Evolutionary conservation across 1,139 yeast genomes (phyloP), one percentile per base, ranked within the genome.

Genomic region (Diutina sp.): DNA sequence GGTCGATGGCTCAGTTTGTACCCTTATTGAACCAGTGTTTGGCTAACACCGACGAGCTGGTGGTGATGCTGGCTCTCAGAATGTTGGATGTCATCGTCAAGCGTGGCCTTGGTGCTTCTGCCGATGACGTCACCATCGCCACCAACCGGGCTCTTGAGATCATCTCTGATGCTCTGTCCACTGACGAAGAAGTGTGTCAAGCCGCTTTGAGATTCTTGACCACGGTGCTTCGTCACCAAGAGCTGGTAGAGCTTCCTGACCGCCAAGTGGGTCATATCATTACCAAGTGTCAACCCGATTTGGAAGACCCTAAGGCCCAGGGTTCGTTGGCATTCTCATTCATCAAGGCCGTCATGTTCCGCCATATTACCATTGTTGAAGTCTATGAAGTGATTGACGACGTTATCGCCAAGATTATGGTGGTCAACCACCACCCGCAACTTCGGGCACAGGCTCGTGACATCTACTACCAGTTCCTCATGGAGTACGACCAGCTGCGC

Each of bases 401-500:
- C 56, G 16, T 21, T 18, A 86, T 91, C 4, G 79, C 95, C 4
- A 82, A 83, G 59, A 86, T 90, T 44, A 88, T 95, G 97, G 84
- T 93, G 35, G 93, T 96, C 1, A 90, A 89, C 67, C 97, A 90
- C 60, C 78, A 93, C 11, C 81, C 81, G 57, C 90, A 86, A 64
- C 87, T 91, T 56, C 79, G 99, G 60, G 95, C 88, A 64, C 84
- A 88, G 70, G 84, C 98, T 9, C 80, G 98, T 68, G 80, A 89
- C 61, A 84, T 88, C 0, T 95, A 84, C 67, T 87, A 84, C 68
- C 93, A 85, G 65, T 95, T 93, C 64, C 72, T 93, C 64, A 87
- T 91, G 85, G 97, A 90, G 64, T 93, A 89, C 65, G 98, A 96
- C 64, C 98, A 93, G 71, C 91, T 98, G 41, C 80, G 85, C 65